phyloP scores from a whole-genome alignment of 2,329 filamentous ascomycete species.

The Colletotrichum orbiculare region DNA sequence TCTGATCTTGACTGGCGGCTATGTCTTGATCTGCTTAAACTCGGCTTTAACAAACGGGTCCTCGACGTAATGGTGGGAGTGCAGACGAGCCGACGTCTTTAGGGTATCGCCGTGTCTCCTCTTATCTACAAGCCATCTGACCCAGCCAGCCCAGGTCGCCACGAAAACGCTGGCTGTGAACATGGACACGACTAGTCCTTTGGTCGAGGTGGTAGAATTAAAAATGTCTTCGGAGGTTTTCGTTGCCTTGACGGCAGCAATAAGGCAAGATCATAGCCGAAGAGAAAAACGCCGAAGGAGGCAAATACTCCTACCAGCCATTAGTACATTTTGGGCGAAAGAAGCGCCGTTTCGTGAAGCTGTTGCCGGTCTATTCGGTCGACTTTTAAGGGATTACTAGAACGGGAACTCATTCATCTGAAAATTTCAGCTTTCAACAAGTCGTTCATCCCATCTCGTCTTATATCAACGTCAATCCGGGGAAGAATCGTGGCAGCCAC shows the following conservation, averaged over 20 bases:
- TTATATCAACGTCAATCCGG: constrained; percentile 26
- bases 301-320: constrained; percentile 75
- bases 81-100: constrained; percentile 73
- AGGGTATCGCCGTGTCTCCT: constrained; percentile 72
- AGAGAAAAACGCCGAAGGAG: constrained; percentile 78
- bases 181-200: constrained; percentile 74
- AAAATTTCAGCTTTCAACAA: neutral
- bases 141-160: constrained; percentile 68
- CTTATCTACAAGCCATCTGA: constrained; percentile 79
- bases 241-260: constrained; percentile 71
- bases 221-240: constrained; percentile 56
- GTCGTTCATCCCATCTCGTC: neutral
- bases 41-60: constrained; percentile 59
- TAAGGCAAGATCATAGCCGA: constrained; percentile 80
- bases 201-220: constrained; percentile 55
- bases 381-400: too few species aligned
- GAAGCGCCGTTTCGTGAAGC: constrained; percentile 15
- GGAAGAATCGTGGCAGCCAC: constrained; percentile 8
- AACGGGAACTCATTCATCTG: too few species aligned
- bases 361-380: too few species aligned
- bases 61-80: constrained; percentile 72
- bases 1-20: constrained; percentile 71
- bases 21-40: constrained; percentile 76
- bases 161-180: constrained; percentile 81
- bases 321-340: constrained; percentile 42